A percentile compares a stretch with the other conserved stretches of the same genome.
These are phyloP conservation scores for Trametes sanguinea DNA, from an alignment of 768 basidiomycete species.

Conservation along the genomic window DNA sequence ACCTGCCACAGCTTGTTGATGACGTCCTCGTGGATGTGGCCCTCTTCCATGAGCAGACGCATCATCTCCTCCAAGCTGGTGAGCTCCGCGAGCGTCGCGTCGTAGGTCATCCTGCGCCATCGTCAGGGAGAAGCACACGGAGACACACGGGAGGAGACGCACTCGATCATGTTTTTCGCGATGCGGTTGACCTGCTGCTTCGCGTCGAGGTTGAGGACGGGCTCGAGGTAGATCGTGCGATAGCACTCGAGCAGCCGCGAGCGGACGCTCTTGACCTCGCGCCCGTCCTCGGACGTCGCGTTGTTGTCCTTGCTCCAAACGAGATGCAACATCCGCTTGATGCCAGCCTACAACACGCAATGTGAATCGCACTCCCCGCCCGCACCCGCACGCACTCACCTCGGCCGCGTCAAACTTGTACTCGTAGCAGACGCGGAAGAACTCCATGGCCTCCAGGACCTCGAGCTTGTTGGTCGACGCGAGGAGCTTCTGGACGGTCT, in stretches of 20 bases:
- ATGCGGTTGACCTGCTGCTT: conserved; percentile 91
- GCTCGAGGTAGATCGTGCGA: conserved; percentile 84
- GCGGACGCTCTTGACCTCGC: conserved; percentile 85
- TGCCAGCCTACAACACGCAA: conserved; percentile 58
- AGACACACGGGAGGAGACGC: conserved; percentile 29
- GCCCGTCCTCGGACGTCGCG: conserved; percentile 68
- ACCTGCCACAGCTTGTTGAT: conserved; percentile 94
- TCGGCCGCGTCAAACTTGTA: conserved; percentile 81
- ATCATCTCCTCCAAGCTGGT: conserved; percentile 97
- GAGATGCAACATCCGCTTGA: conserved; percentile 95
- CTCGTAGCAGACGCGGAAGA: conserved; percentile 80
- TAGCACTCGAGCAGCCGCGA: conserved; percentile 90
- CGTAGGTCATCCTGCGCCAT: conserved; percentile 76
- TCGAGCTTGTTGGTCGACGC: conserved; percentile 86
- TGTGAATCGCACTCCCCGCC: not conserved
- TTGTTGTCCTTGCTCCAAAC: conserved; percentile 96
- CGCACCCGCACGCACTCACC: conserved; percentile 40
- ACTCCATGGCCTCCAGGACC: conserved; percentile 84
- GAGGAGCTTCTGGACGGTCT: conserved; percentile 71
- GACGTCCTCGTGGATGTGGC: conserved; percentile 80
- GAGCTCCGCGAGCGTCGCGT: conserved; percentile 90
- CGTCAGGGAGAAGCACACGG: not conserved
- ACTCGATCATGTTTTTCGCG: conserved; percentile 98
- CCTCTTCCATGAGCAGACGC: conserved; percentile 93
- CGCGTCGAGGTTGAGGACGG: conserved; percentile 67